phyloP scores from a whole-genome alignment of 164 flowering plant species.

The Cinnamomum chago region DNA sequence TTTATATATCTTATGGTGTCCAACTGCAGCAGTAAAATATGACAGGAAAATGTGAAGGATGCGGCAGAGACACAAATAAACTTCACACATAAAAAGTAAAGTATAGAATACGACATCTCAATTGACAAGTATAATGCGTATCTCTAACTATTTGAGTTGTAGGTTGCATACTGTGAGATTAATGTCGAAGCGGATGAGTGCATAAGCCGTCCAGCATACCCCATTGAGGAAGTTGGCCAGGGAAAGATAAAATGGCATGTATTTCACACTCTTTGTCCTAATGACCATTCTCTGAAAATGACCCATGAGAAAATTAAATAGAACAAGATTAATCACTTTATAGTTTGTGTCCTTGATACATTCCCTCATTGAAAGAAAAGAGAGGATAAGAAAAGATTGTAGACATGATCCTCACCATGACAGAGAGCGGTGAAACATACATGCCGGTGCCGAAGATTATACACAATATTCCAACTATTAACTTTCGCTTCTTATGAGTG shows the following conservation, averaged over 20 bases:
- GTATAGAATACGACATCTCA: no score
- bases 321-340: neutral
- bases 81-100: no score
- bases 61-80: no score
- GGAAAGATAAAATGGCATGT: slow-evolving; percentile 59
- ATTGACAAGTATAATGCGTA: no score
- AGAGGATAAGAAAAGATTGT: no score
- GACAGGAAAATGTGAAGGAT: no score
- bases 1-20: no score
- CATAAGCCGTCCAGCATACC: slow-evolving; percentile 46
- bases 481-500: slow-evolving; percentile 22
- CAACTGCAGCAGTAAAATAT: no score
- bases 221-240: slow-evolving; percentile 46
- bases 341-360: no score
- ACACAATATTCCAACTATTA: slow-evolving; percentile 48
- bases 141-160: no score
- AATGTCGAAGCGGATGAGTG: slow-evolving; percentile 49
- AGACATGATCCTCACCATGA: slow-evolving; percentile 8
- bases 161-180: slow-evolving; percentile 35
- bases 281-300: slow-evolving; percentile 49
- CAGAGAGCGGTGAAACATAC: slow-evolving; percentile 59
- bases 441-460: slow-evolving; percentile 44
- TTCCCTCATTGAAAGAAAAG: no score
- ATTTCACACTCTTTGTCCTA: slow-evolving; percentile 65
- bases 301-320: neutral